Percentiles rank a stretch among this genome's conserved stretches.
Evolutionary conservation across 192 early-diverging fungal species (phyloP).

Genomic region (Coemansia umbellata): DNA sequence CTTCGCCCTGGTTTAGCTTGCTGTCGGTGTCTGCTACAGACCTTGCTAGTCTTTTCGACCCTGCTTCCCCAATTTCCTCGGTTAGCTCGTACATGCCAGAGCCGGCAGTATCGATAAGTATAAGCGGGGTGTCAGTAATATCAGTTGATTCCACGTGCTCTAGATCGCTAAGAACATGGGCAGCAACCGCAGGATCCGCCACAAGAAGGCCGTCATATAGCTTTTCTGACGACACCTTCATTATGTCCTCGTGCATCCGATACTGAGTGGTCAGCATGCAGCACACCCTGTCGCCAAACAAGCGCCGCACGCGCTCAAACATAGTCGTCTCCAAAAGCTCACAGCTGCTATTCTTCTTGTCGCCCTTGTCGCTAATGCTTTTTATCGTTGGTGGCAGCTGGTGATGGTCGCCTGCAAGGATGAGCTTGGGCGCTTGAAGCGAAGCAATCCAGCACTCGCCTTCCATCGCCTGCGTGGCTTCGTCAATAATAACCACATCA

Average conservation of each 20-base stretch:
- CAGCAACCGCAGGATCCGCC: constrained; percentile 60
- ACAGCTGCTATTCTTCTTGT: not conserved
- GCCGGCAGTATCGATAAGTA: constrained; percentile 70
- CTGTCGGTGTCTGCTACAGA: constrained; percentile 49
- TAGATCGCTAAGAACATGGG: constrained; percentile 64
- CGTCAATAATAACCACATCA: constrained; percentile 86
- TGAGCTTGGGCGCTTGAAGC: constrained; percentile 61
- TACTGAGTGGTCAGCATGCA: constrained; percentile 79
- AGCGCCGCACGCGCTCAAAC: constrained; percentile 72
- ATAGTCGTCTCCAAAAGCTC: constrained; percentile 53
- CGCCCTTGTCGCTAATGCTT: constrained; percentile 18
- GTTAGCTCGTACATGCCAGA: constrained; percentile 38
- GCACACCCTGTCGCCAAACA: constrained; percentile 59
- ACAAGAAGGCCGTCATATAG: constrained; percentile 70
- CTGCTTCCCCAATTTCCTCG: constrained; percentile 6
- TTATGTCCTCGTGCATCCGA: constrained; percentile 81
- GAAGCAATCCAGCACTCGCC: constrained; percentile 90
- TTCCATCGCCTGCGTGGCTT: constrained; percentile 81
- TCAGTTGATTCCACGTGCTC: constrained; percentile 57
- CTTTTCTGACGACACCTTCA: constrained; percentile 63
- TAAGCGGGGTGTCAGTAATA: constrained; percentile 55
- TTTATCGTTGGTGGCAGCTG: constrained; percentile 88
- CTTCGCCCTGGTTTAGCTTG: constrained; percentile 77
- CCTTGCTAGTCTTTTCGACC: not conserved
- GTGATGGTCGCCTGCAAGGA: constrained; percentile 87